Evolutionary conservation across 495 filamentous ascomycete species (phyloP), one percentile per base, ranked within the genome.

Genomic region (Diplogelasinospora grovesii): DNA sequence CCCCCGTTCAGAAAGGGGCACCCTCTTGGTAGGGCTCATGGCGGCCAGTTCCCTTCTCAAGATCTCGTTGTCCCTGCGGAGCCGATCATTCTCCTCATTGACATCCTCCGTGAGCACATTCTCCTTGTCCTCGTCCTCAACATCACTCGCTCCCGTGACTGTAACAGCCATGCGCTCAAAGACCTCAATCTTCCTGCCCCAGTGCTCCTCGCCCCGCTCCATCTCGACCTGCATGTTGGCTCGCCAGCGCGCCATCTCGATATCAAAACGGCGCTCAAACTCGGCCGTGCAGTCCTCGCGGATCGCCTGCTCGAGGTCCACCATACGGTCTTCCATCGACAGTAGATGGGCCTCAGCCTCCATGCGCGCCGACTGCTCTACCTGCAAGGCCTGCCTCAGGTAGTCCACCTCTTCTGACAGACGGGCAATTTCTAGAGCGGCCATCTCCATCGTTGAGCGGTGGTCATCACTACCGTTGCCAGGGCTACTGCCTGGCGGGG

Each of bases 111-210:
- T 49, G 25, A 71, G 48, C 32, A 72, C 50, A 35, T 70, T 71
- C 45, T 67, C 64, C 47, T 73, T 73, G 38, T 77, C 68, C 27
- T 73, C 68, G 14, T 64, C 57, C n/a, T 64, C 69, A 1, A 40
- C 41, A 1, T 50, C 50, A 16, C 39, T n/a, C 24, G 44, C 38
- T 26, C 34, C 38, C 24, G 56, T 61, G 1, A 39, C 46, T 25
- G 35, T 28, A 10, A 43, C 50, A 18, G 74, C 73, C 26, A 90
- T 81, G 25, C 82, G 71, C 33, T 83, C 79, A 34, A 95, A 67
- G 16, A 96, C 77, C 53, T 96, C 92, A 8, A 96, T 72, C 65
- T 98, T 98, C 48, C 77, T 74, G 58, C 96, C 89, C 42, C 93
- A 70, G 62, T 92, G 88, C 57, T 86, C 86, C 27, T 94, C 86